Evolutionary conservation across 306 rosid species (phyloP), one percentile per base, ranked within the genome.

Genomic region (Gastrolobium bilobum): DNA sequence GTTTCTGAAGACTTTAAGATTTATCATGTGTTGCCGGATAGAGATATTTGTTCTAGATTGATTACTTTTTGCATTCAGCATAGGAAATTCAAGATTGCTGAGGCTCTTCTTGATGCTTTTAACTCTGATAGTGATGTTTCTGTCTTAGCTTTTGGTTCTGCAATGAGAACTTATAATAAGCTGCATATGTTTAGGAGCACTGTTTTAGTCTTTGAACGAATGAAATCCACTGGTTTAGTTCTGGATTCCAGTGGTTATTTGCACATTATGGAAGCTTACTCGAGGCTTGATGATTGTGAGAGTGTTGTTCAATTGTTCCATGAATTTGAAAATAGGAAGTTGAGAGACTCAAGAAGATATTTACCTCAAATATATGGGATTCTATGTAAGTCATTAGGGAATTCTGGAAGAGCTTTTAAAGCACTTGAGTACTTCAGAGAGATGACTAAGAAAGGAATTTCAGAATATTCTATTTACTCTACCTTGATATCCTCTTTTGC

Each of bases 181-280:
- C 81, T 92, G 75, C 97, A 90, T 51, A 92, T 92, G 94, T 88
- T 78, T 85, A 87, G 83, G 79, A 87, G 81, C 56, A 88, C 86
- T 34, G 72, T 88, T 44, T 78, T 48, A 26, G 62, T 87, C 50
- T 90, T 69, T 37, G 84, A 81, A 3, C 11, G 60, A 68, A 46
- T 88, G 93, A 83, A 79, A 70, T 82, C 81, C 6, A 40, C 62
- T 3, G 35, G 65, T 47, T 53, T 87, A 73, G 62, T 52, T 76
- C 51, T 74, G 4, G 77, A 87, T 82, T 84, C 90, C 1, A 79
- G 77, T 38, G 85, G 93, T 47, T 92, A 81, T 83, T 81, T 77
- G 14, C 83, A 71, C 65, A 48, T 79, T 15, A 90, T 92, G 91
- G 89, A 90, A 77, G 97, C 94, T 68, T 87, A 77, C 61, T 67